A percentile compares a stretch with the other conserved stretches of the same genome.
phyloP scores from a whole-genome alignment of 2,329 filamentous ascomycete species.

The Botryotinia narcissicola region DNA sequence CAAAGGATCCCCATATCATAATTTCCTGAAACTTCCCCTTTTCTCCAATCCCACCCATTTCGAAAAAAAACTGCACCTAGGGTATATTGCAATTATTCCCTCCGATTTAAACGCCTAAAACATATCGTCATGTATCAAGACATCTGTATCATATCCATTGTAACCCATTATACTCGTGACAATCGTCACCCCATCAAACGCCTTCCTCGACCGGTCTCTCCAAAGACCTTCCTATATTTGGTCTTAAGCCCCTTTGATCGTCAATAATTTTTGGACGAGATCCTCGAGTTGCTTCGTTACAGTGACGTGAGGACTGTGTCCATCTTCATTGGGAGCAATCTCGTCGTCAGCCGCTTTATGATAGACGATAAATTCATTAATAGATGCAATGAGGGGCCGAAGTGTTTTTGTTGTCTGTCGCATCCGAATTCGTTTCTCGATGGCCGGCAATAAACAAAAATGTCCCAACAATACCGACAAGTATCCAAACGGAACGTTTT shows the following conservation, averaged over 20 bases:
- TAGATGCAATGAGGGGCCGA: conserved; percentile 51
- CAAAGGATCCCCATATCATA: neutral
- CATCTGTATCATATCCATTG: conserved; percentile 14
- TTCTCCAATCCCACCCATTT: neutral
- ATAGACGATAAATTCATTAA: conserved; percentile 61
- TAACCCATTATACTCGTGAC: conserved; percentile 2
- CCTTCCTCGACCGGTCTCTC: neutral
- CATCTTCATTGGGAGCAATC: conserved; percentile 45
- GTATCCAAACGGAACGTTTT: conserved; percentile 84
- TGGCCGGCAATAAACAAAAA: conserved; percentile 59
- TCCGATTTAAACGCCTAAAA: conserved; percentile 15
- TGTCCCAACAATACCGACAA: conserved; percentile 81
- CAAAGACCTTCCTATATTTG: neutral
- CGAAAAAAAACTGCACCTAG: conserved; percentile 14
- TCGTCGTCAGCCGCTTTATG: conserved; percentile 56
- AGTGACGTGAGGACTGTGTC: conserved; percentile 44
- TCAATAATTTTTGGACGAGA: conserved; percentile 29
- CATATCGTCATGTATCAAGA: conserved; percentile 13
- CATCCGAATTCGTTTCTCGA: conserved; percentile 44
- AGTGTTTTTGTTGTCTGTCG: conserved; percentile 49
- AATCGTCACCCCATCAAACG: neutral
- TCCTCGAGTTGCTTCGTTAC: conserved; percentile 41
- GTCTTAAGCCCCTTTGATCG: conserved; percentile 4
- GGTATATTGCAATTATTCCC: conserved; percentile 19
- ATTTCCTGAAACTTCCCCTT: neutral